phyloP scores from a whole-genome alignment of 225 moss, liverwort and hornwort species.

The Marchantia paleacea region DNA sequence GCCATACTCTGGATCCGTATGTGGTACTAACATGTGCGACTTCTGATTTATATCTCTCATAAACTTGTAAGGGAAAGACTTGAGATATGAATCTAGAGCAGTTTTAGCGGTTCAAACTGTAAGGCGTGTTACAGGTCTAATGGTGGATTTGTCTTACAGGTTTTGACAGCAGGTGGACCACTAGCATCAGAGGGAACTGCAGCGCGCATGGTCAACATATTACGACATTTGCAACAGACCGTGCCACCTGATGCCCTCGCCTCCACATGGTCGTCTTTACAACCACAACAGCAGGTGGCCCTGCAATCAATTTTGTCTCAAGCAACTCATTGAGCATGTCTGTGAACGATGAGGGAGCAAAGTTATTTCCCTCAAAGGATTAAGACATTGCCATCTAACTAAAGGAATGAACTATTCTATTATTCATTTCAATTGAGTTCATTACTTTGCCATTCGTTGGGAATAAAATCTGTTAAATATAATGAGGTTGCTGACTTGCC shows the following conservation, averaged over 20 bases:
- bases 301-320: conserved; percentile 89
- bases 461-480: conserved; percentile 42
- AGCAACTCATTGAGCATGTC: conserved; percentile 34
- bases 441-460: conserved; percentile 34
- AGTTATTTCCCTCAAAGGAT: conserved; percentile 5
- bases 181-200: conserved; percentile 75
- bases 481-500: conserved; percentile 29
- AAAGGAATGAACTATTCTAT: conserved; percentile 25
- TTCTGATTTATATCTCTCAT: neutral
- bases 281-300: conserved; percentile 85
- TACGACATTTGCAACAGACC: conserved; percentile 79
- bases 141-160: conserved; percentile 38
- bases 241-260: conserved; percentile 75
- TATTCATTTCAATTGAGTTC: conserved; percentile 37
- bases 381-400: conserved; percentile 16
- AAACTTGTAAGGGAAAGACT: neutral
- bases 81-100: too few species aligned
- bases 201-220: conserved; percentile 70
- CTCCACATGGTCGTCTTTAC: conserved; percentile 81
- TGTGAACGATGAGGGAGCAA: conserved; percentile 13
- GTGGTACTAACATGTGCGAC: too few species aligned
- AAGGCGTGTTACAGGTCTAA: neutral
- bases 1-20: neutral
- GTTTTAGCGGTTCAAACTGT: too few species aligned
- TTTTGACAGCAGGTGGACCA: conserved; percentile 67